These are phyloP conservation scores for Allantophomopsis cytisporea DNA, from an alignment of 2,329 filamentous ascomycete genomes.

Conservation along the genomic window DNA sequence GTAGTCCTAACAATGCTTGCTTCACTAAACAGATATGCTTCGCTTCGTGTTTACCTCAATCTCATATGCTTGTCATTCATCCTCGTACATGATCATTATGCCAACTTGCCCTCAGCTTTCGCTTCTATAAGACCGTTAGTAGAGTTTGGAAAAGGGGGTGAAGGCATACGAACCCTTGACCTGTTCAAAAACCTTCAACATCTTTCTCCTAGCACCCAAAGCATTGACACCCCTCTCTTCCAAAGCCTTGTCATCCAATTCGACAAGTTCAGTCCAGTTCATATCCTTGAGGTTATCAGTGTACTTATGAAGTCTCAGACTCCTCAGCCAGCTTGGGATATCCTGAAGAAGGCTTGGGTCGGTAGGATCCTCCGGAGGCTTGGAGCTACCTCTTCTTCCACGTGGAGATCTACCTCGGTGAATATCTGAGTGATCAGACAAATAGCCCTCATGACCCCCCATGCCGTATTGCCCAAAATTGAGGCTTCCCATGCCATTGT, in stretches of 20 bases:
- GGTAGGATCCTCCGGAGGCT: slow-evolving; percentile 94
- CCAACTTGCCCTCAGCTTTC: slow-evolving; percentile 59
- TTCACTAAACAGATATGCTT: too few species aligned
- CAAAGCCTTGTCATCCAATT: slow-evolving; percentile 83
- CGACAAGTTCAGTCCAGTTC: slow-evolving; percentile 87
- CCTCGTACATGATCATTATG: slow-evolving; percentile 15
- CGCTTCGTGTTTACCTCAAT: too few species aligned
- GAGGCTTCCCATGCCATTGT: slow-evolving; percentile 56
- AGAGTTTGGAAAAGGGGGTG: background rate
- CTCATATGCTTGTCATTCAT: too few species aligned
- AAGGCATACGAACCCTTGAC: slow-evolving; percentile 50
- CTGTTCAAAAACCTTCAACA: slow-evolving; percentile 98
- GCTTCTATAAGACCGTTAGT: slow-evolving; percentile 39
- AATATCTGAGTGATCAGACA: slow-evolving; percentile 90
- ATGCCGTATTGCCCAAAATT: slow-evolving; percentile 61
- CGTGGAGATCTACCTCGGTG: slow-evolving; percentile 81
- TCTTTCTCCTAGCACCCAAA: slow-evolving; percentile 86
- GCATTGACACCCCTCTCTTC: slow-evolving; percentile 92
- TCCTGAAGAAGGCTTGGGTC: slow-evolving; percentile 84
- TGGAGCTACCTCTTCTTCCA: slow-evolving; percentile 84
- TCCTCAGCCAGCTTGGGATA: slow-evolving; percentile 91
- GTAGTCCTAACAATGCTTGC: too few species aligned
- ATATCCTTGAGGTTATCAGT: slow-evolving; percentile 96
- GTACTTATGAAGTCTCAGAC: slow-evolving; percentile 93
- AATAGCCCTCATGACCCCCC: slow-evolving; percentile 65